Conservation (phyloP, 129 eudicot species). For the Lactuca sativa region DNA sequence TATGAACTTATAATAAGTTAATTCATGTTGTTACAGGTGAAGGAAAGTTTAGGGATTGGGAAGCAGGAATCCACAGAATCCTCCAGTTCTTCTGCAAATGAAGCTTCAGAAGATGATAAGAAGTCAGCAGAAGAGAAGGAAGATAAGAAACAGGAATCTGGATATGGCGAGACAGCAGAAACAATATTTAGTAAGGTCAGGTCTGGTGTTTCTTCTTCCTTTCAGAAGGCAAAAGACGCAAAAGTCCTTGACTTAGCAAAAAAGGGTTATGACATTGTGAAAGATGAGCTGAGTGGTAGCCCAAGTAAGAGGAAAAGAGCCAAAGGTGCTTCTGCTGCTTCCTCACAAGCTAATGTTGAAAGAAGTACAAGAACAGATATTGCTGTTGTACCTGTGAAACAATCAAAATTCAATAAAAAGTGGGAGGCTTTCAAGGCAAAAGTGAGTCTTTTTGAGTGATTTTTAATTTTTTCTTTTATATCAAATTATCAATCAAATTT, state of each 20-base stretch:
- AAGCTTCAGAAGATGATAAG: conserved; percentile 39
- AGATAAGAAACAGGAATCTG: conserved; percentile 59
- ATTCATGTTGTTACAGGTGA: conserved; percentile 46
- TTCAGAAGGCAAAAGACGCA: conserved; percentile 77
- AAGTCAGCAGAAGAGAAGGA: conserved; percentile 44
- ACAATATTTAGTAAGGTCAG: conserved; percentile 68
- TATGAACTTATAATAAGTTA: conserved; percentile 2
- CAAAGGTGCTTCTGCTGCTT: conserved; percentile 46
- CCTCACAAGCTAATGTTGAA: conserved; percentile 58
- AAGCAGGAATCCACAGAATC: conserved; percentile 59
- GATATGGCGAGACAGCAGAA: conserved; percentile 43
- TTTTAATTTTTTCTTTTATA: conserved; percentile 6
- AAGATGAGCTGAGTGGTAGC: conserved; percentile 79
- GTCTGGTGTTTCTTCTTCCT: conserved; percentile 62
- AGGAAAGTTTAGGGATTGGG: conserved; percentile 68
- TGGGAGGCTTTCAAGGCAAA: conserved; percentile 80
- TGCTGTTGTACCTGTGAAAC: conserved; percentile 67
- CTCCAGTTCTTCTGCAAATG: conserved; percentile 37
- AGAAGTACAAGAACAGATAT: conserved; percentile 79
- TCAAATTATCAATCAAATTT: conserved; percentile 14
- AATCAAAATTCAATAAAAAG: conserved; percentile 76
- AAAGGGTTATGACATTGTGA: conserved; percentile 79
- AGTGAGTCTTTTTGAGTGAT: conserved; percentile 33
- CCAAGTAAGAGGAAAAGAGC: conserved; percentile 66
- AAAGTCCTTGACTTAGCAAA: conserved; percentile 73